Evolutionary conservation across 768 basidiomycete species (phyloP).

Genomic region (Strobilomyces confusus): DNA sequence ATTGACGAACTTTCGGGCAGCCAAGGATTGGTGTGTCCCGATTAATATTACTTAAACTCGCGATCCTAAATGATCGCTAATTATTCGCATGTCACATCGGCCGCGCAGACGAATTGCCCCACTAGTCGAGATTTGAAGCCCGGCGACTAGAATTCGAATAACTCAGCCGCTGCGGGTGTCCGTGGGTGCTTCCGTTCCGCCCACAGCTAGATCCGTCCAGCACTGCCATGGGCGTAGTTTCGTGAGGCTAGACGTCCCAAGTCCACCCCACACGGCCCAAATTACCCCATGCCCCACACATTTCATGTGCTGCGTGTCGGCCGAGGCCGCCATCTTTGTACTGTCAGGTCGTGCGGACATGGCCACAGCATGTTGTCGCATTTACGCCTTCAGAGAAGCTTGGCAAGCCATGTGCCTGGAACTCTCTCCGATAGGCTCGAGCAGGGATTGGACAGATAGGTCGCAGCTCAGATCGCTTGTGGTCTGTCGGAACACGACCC

Average conservation of each 20-base stretch:
- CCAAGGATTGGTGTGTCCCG: too few species aligned
- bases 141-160: constrained; percentile 3
- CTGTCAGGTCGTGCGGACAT: constrained; percentile 6
- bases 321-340: constrained; percentile 25
- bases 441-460: neutral
- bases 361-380: constrained; percentile 11
- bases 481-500: constrained; percentile 6
- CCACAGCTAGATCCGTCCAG: constrained; percentile 21
- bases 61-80: constrained; percentile 1
- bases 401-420: constrained; percentile 18
- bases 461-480: neutral
- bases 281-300: constrained; percentile 27
- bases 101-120: neutral
- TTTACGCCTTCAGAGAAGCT: constrained; percentile 5
- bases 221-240: constrained; percentile 10
- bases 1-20: neutral
- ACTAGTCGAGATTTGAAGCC: neutral
- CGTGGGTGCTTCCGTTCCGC: constrained; percentile 13
- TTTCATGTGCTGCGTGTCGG: constrained; percentile 17
- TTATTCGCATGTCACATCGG: neutral
- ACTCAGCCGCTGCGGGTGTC: constrained; percentile 7
- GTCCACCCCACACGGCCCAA: constrained; percentile 13
- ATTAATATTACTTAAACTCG: too few species aligned
- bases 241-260: neutral
- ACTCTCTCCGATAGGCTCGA: neutral